Percentiles rank a stretch among this genome's conserved stretches.
phyloP scores from a whole-genome alignment of 805 yeast genomes.

The Kodamaea fukazawae region DNA sequence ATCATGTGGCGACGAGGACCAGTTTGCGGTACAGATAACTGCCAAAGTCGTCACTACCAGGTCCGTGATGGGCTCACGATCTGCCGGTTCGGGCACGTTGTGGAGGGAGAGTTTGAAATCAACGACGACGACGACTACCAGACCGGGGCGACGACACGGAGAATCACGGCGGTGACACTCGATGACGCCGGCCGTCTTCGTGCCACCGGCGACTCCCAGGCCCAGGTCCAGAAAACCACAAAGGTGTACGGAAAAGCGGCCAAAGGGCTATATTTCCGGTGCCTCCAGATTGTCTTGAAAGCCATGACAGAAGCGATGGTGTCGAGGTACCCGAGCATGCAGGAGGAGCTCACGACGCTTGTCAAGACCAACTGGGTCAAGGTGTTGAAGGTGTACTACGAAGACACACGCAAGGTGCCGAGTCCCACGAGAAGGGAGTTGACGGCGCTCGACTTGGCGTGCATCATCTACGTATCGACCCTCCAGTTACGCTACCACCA shows the following conservation, averaged over 20 bases:
- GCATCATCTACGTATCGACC: conserved; percentile 52
- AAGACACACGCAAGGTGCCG: neutral
- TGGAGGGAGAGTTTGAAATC: conserved; percentile 72
- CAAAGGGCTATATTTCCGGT: conserved; percentile 38
- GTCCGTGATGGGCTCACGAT: conserved; percentile 73
- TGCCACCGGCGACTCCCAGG: conserved; percentile 4
- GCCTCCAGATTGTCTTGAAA: conserved; percentile 51
- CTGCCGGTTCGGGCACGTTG: conserved; percentile 89
- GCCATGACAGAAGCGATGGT: conserved; percentile 36
- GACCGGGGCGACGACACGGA: conserved; percentile 47
- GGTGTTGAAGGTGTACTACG: conserved; percentile 12
- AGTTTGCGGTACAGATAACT: conserved; percentile 86
- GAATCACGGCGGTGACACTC: conserved; percentile 42
- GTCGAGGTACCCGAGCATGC: conserved; percentile 11
- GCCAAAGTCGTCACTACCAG: conserved; percentile 75
- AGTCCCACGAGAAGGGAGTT: neutral
- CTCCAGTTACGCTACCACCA: conserved; percentile 46
- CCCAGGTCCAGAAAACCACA: conserved; percentile 1
- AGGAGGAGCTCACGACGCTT: conserved; percentile 17
- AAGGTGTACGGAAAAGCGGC: conserved; percentile 50
- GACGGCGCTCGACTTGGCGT: conserved; percentile 26
- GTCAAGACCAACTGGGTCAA: conserved; percentile 35
- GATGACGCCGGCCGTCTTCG: conserved; percentile 12
- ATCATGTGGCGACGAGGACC: conserved; percentile 71
- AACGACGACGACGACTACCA: conserved; percentile 72